Percentiles rank a stretch among this genome's conserved stretches.
Conservation (phyloP, 441 rosid genomes). For the Populus hybrid region DNA sequence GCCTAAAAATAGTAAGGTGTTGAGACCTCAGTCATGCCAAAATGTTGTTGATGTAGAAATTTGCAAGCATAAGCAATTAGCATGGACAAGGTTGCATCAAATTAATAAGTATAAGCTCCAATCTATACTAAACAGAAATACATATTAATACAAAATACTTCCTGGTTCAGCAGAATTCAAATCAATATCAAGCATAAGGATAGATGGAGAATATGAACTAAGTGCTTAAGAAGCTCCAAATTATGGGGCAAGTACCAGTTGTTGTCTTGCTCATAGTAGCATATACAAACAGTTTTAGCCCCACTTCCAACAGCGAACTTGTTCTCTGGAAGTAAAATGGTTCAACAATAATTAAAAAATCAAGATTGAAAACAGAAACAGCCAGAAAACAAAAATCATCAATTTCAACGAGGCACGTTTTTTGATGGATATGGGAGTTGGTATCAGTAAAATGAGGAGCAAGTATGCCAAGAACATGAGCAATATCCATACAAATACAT, state of each 20-base stretch:
- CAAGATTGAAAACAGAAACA: background rate
- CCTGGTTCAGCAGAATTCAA: slow-evolving; percentile 1
- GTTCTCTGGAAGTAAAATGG: slow-evolving; percentile 55
- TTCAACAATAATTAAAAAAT: background rate
- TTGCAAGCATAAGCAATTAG: background rate
- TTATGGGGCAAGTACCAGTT: slow-evolving; percentile 61
- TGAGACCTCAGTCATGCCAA: background rate
- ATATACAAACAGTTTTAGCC: slow-evolving; percentile 92
- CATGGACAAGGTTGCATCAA: slow-evolving; percentile 1
- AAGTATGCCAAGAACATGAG: background rate
- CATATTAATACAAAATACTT: background rate
- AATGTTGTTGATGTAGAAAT: background rate
- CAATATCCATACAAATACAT: background rate
- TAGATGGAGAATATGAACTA: background rate
- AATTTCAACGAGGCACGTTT: background rate
- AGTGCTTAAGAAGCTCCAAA: slow-evolving; percentile 11
- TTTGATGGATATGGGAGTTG: background rate
- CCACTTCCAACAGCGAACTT: slow-evolving; percentile 99
- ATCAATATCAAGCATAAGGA: background rate
- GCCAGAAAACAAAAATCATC: background rate
- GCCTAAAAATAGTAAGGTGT: background rate
- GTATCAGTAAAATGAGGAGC: background rate
- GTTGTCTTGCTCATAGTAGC: slow-evolving; percentile 97
- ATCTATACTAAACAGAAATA: background rate
- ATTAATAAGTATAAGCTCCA: background rate